Conservation (phyloP, 83 land plant genomes). For the Picea abies region DNA sequence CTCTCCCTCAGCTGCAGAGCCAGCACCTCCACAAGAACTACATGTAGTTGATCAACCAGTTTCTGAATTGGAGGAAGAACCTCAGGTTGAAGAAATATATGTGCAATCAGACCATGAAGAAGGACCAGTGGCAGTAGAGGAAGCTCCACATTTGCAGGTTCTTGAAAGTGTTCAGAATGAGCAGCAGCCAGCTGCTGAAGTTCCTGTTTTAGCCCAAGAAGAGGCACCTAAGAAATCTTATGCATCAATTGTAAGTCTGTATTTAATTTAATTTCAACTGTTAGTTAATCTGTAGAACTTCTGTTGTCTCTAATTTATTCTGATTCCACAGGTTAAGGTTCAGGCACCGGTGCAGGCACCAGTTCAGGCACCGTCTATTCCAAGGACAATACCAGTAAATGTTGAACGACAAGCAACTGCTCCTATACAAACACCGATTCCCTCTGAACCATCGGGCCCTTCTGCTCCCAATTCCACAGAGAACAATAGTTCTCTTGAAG, state of each 20-base stretch:
- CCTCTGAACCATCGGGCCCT: constrained; percentile 16
- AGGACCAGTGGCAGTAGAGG: constrained; percentile 38
- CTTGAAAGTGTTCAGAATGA: constrained; percentile 23
- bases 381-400: constrained; percentile 22
- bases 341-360: constrained; percentile 29
- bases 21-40: constrained; percentile 21
- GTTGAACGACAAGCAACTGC: constrained; percentile 24
- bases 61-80: constrained; percentile 25
- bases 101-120: constrained; percentile 41
- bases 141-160: constrained; percentile 24
- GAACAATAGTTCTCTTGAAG: constrained; percentile 34
- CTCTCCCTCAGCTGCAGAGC: constrained; percentile 1
- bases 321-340: constrained; percentile 35
- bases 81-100: constrained; percentile 28
- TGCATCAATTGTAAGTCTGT: constrained; percentile 56
- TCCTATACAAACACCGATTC: constrained; percentile 21
- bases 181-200: constrained; percentile 11
- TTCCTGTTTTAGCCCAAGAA: constrained; percentile 10
- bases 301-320: neutral
- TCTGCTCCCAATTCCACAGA: constrained; percentile 23
- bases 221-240: constrained; percentile 48
- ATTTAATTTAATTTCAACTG: neutral
- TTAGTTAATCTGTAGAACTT: neutral
- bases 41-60: constrained; percentile 18
- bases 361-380: constrained; percentile 25